Base-by-base conservation (phyloP, 2,329 filamentous ascomycete genomes). In the Aspergillus aculeatinus region DNA sequence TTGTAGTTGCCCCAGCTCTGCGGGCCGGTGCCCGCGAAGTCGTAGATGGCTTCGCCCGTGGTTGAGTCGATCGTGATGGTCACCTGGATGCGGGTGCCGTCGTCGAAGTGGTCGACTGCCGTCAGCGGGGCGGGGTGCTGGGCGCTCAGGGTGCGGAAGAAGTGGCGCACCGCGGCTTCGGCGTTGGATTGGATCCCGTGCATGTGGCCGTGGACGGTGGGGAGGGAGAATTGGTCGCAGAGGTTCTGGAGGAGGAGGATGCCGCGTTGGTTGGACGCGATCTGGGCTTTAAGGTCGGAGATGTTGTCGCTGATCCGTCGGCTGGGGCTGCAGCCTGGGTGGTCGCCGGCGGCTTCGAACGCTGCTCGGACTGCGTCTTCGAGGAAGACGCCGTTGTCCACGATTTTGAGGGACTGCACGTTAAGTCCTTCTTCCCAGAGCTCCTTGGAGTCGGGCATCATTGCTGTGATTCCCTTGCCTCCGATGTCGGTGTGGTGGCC, bases 61-160 rank as follows among this genome's bases (percentile, higher is more conserved):
- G 88, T 86, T 2, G 87, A 82, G 0, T 83, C 84, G 61, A 95
- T 92, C 0, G 85, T 85, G 3, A 95, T 83, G 60, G 86, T 87
- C 11, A 94, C 81, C 52, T 85, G 81, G 67, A 94, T 92, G 0
- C 89, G 88, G n/a, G 84, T 89, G 31, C 90, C 90, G 68, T 94
- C 90, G 67, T 95, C 91, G 89, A 93, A 94, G 75, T 86, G 89
- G 69, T 95, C 91, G 9, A 87, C 79, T 0, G 91, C 89, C 84
- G 55, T 44, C 21, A 67, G 2, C 81, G 82, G 1, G 92, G 84
- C 56, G 83, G 82, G 56, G n/a, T 90, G 89, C 39, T 84, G 82
- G 60, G 82, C 82, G 68, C 85, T 84, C 25, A 92, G 86, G 21
- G 27, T 35, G 49, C 60, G 62, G 14, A 63, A 55, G n/a, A 60